Base-by-base conservation (phyloP, 2,329 filamentous ascomycete genomes). In the Penicillium crustosum region DNA sequence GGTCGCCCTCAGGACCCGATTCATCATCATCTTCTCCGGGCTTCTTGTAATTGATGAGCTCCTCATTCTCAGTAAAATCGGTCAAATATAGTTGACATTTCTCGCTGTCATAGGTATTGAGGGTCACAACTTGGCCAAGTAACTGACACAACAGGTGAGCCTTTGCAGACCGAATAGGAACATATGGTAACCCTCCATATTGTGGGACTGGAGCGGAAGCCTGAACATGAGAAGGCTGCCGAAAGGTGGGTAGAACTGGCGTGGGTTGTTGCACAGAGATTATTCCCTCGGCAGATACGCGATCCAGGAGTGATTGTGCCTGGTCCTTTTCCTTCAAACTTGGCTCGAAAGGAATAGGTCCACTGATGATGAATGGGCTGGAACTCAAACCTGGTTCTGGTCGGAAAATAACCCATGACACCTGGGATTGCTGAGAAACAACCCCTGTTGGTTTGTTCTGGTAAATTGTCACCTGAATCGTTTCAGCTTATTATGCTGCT, bases 31-130 rank as follows among this genome's bases (percentile, higher is more conserved):
- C 72, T 35, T 77, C 69, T 15, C 68, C 66, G 57, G 53, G 45
- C 27, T 66, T 66, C 21, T 53, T 55, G 51, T 85, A 85, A 36
- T 86, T 74, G 62, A 82, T 87, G 57, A 97, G 86, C 1, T 68
- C 59, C 0, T 79, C 68, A 67, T 97, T 91, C 50, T 84, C 77
- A 0, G 91, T 95, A 72, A 93, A 96, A 73, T 97, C 93, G 0
- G 90, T 89, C 19, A 96, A 77, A 78, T 92, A 92, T 0, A 96
- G 62, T 6, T 85, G 84, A 13, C 83, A 74, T 56, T 75, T 82
- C 27, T 82, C 79, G 45, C 64, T 66, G 39, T 75, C 72, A 27
- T 66, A 70, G 15, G 75, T 68, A 63, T 78, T 84, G 0, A 81
- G 76, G 63, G 82, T 86, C 47, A 92, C 82, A 2, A 96, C 84